Conservation (phyloP, 495 filamentous ascomycete genomes). For the Geoglossum glabrum region DNA sequence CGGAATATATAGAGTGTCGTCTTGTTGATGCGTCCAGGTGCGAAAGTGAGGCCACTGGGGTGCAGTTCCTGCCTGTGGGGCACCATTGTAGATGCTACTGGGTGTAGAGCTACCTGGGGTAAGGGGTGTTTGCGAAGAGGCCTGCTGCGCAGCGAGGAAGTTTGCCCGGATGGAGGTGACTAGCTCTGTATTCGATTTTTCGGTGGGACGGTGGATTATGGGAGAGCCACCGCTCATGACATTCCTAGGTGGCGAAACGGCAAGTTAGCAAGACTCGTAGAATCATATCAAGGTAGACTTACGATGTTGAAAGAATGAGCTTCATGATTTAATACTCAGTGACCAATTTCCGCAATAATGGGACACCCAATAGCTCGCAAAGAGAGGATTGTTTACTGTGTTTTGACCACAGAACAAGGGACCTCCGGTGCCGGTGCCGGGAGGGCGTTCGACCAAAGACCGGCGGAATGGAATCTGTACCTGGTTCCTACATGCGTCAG, state of each 20-base stretch:
- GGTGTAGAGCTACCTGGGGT: constrained; percentile 10
- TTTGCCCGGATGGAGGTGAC: constrained; percentile 67
- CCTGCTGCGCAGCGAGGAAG: constrained; percentile 50
- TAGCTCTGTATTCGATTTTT: constrained; percentile 76
- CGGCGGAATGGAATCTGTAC: no score
- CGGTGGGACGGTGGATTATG: constrained; percentile 53
- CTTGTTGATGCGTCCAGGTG: constrained; percentile 45
- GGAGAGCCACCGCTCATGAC: constrained; percentile 63
- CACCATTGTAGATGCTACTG: constrained; percentile 11
- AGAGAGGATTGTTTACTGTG: neutral
- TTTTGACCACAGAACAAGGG: no score
- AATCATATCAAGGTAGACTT: constrained; percentile 15
- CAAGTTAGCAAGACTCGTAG: constrained; percentile 8
- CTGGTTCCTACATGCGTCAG: no score
- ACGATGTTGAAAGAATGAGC: constrained; percentile 81
- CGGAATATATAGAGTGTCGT: constrained; percentile 50
- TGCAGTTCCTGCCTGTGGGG: constrained; percentile 12
- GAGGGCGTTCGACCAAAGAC: no score
- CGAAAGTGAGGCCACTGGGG: constrained; percentile 12
- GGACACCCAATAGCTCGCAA: neutral
- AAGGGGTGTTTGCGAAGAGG: constrained; percentile 21
- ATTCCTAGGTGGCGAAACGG: constrained; percentile 36
- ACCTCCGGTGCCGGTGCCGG: no score
- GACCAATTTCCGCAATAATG: neutral
- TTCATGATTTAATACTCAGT: constrained; percentile 26